These are phyloP conservation scores for Suillus brevipes DNA, from an alignment of 768 basidiomycete genomes.

Conservation along the genomic window DNA sequence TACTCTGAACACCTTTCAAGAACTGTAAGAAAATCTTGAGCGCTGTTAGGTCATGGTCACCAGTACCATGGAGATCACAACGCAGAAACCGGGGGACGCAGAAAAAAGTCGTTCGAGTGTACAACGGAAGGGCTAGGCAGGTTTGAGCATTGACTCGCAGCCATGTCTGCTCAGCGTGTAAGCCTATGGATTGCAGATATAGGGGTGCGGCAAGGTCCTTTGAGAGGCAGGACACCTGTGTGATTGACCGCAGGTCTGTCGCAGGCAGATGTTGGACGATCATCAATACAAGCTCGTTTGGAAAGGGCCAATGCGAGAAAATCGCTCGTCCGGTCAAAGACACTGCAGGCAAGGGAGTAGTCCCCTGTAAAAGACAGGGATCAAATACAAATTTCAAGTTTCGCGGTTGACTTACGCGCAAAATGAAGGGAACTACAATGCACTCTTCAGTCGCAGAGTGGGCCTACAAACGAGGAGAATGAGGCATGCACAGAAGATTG, in stretches of 20 bases:
- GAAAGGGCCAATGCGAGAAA: background rate
- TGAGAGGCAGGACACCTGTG: background rate
- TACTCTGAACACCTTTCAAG: background rate
- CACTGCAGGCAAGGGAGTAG: too few species aligned
- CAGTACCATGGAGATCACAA: background rate
- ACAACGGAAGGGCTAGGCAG: slow-evolving; percentile 2
- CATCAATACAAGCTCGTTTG: background rate
- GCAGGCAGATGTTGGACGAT: background rate
- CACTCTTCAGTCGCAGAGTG: background rate
- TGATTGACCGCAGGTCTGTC: background rate
- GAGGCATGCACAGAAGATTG: background rate
- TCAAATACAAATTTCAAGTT: too few species aligned
- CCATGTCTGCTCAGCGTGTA: background rate
- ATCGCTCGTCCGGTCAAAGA: background rate
- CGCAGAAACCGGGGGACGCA: background rate
- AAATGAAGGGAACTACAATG: background rate
- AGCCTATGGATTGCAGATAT: background rate
- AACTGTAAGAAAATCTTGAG: slow-evolving; percentile 1
- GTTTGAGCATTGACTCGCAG: background rate
- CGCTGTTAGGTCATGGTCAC: background rate
- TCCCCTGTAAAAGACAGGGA: background rate
- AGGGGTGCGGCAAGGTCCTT: background rate
- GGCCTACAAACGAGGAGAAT: background rate
- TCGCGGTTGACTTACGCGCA: background rate
- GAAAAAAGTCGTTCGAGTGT: background rate